Percentiles rank a stretch among this genome's conserved stretches.
phyloP scores from a whole-genome alignment of 1,284 basidiomycete species.

The Wolfiporia cocos region DNA sequence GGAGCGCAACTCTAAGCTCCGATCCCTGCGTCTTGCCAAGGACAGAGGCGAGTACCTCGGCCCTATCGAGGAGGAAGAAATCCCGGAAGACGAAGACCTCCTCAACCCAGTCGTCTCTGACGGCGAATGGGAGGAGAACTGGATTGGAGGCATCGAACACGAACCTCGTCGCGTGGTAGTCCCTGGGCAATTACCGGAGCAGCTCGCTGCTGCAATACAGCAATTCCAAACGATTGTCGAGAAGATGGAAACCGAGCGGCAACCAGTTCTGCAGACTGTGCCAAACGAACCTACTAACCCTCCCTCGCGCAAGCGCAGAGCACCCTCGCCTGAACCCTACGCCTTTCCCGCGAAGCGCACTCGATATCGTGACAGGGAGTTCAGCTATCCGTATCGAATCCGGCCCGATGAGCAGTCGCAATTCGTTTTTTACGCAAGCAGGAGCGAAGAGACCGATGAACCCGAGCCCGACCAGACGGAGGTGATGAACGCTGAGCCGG shows the following conservation, averaged over 20 bases:
- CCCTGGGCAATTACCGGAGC: slow-evolving; percentile 27
- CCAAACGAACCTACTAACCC: too few relatives aligned
- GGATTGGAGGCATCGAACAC: slow-evolving; percentile 26
- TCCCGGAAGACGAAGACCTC: slow-evolving; percentile 3
- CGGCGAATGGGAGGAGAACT: slow-evolving; percentile 29
- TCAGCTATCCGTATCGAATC: too few relatives aligned
- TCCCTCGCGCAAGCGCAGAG: too few relatives aligned
- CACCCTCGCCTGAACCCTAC: too few relatives aligned
- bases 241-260: slow-evolving; percentile 7
- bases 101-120: slow-evolving; percentile 12
- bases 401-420: too few relatives aligned
- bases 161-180: slow-evolving; percentile 31
- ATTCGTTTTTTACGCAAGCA: too few relatives aligned
- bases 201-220: slow-evolving; percentile 19
- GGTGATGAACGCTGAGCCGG: too few relatives aligned
- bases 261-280: too few relatives aligned
- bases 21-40: background rate
- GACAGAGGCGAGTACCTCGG: background rate
- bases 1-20: slow-evolving; percentile 4
- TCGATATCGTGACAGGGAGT: too few relatives aligned
- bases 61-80: slow-evolving; percentile 3
- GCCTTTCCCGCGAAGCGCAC: too few relatives aligned
- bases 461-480: too few relatives aligned
- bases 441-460: too few relatives aligned
- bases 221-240: slow-evolving; percentile 13